Evolutionary conservation across 1,139 yeast genomes (phyloP).

Genomic region (Kazachstania sp.): DNA sequence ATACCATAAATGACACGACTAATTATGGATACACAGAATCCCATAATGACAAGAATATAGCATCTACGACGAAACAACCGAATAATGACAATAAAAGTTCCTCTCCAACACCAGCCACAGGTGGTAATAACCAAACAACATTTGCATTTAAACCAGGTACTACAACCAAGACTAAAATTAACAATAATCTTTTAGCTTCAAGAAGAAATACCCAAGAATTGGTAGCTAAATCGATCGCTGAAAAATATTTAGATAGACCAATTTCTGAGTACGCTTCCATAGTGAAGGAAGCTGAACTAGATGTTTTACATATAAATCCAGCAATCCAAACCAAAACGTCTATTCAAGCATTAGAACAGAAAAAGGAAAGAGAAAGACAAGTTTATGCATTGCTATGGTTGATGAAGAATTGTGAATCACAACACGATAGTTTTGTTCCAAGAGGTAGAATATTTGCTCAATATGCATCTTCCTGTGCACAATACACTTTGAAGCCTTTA

Average conservation of each 20-base stretch:
- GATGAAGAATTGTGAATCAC: constrained; percentile 55
- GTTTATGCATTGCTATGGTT: constrained; percentile 79
- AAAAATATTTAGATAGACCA: constrained; percentile 23
- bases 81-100: not conserved
- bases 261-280: constrained; percentile 26
- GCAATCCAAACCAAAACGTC: constrained; percentile 23
- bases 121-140: not conserved
- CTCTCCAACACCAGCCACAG: not conserved
- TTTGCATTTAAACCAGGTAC: constrained; percentile 6
- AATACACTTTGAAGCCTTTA: constrained; percentile 56
- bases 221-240: constrained; percentile 24
- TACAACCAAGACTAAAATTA: constrained; percentile 5
- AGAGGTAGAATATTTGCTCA: constrained; percentile 74
- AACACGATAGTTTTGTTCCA: constrained; percentile 69
- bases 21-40: not conserved
- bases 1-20: not conserved
- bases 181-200: constrained; percentile 10
- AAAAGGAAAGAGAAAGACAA: constrained; percentile 61
- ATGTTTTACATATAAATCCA: constrained; percentile 26
- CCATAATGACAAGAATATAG: not conserved
- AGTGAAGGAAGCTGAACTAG: constrained; percentile 27
- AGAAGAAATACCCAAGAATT: constrained; percentile 25
- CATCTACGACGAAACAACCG: not conserved
- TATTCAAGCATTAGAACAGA: constrained; percentile 28
- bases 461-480: constrained; percentile 67